Percentiles rank a stretch among this genome's conserved stretches.
Evolutionary conservation across 306 rosid species (phyloP).

Genomic region (Acacia melanoxylon): DNA sequence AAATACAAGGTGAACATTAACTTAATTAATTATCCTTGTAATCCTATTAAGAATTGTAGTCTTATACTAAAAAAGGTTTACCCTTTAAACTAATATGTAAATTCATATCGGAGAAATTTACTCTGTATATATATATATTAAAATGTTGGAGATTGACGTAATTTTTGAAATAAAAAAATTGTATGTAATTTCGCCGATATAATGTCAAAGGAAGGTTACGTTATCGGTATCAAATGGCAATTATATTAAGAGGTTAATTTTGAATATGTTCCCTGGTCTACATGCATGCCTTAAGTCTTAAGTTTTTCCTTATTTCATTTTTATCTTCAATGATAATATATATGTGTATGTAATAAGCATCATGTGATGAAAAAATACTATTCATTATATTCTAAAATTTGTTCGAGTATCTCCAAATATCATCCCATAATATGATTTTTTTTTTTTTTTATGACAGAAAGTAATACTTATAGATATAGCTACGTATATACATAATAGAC

Average conservation of each 20-base stretch:
- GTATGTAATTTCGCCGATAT: neutral
- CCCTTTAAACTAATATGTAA: neutral
- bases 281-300: neutral
- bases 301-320: neutral
- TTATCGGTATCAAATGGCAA: neutral
- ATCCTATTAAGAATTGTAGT: neutral
- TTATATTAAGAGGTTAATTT: neutral
- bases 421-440: neutral
- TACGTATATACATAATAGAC: neutral
- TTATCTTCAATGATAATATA: neutral
- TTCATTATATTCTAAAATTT: neutral
- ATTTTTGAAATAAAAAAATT: neutral
- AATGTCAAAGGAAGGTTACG: neutral
- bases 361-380: neutral
- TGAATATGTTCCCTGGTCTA: neutral
- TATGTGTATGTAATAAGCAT: neutral
- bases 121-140: neutral
- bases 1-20: neutral
- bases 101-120: neutral
- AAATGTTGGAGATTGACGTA: neutral
- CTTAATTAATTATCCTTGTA: neutral
- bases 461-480: neutral
- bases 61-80: neutral
- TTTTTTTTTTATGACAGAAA: neutral
- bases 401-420: neutral